Evolutionary conservation across 2,329 filamentous ascomycete genomes (phyloP), one percentile per base, ranked within the genome.

Genomic region (Penicillium sp.): DNA sequence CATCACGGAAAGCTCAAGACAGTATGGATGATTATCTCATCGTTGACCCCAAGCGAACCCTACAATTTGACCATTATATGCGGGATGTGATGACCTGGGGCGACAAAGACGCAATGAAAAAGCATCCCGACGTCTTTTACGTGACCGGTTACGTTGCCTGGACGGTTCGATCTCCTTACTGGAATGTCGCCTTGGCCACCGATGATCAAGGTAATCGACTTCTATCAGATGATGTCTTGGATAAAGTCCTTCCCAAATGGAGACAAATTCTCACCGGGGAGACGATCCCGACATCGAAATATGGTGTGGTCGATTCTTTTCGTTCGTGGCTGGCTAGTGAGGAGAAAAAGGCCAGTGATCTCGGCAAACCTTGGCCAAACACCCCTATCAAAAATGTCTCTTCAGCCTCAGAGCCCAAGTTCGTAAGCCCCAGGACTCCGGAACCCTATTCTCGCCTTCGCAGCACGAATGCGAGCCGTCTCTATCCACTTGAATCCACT

Each of bases 151-250:
- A 5, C 29, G 7, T 47, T 36, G 29, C 50, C 21, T 53, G 50
- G 50, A 53, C 50, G 1, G 50, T 53, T 3, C 31, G 29, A 31
- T 35, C 50, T 15, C 39, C 50, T 45, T 53, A 36, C 29, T 53
- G 50, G 50, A 35, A 45, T 35, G 17, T 53, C 10, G 50, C 50
- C 21, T 47, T 53, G 29, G 50, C 50, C 29, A 53, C 29, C 7
- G 41, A 53, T 23, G 17, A 25, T 35, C 21, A 31, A 19, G 49
- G 49, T n/a, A 35, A 35, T 19, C 39, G 49, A 21, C 15, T 27
- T 17, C 49, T 52, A 17, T 27, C 49, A 6, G 27, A 52, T 36
- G 27, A 44, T 12, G 15, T 35, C 6, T 25, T 52, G 39, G 49
- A 52, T 15, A 23, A 4, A 15, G 49, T 45, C 13, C 49, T 52